Base-by-base conservation (phyloP, 352 stramenopile species). In the Phytophthora europaea region DNA sequence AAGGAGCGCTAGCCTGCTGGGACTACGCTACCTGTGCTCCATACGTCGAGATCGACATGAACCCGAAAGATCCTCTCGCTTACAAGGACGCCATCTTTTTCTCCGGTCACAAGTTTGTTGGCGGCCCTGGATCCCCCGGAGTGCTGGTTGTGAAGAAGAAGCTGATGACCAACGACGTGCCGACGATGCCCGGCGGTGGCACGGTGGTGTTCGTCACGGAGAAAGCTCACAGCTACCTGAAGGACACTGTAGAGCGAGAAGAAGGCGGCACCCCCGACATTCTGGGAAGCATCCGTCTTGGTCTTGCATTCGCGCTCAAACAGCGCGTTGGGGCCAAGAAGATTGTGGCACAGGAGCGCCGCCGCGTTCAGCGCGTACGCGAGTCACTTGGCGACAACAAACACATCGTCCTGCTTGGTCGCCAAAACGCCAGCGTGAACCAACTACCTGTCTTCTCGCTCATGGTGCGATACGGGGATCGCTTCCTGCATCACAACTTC, bases 401-500 rank as follows among this genome's bases (percentile, higher is more conserved):
- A 20, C 81, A 84, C 28, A 82, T 99, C 22, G 87, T 98, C 23
- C 54, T 99, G 31, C 80, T 99, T 13, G 96, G 96, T 20, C 72
- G 81, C 13, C 68, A 89, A 38, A 75, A 65, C 33, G 61, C 76
- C 8, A 62, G 75, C 23, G 54, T 80, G 15, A 68, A 80, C 6
- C 66, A 95, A 33, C 73, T 99, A 36, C 96, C 97, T 0, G 94
- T 99, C 22, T 98, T 99, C 71, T 99, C 97, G 0, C 98, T 99
- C 58, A 72, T 99, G 18, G 84, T 99, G 34, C 87, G 89, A n/a
- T 97, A 84, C 40, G 87, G 89, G 1, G 77, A 90, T 38, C 69
- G 93, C n/a, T 99, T 98, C 77, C 79, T 99, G 31, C 98, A 99
- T 78, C 99, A 98, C 83, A 99, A 99, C 73, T 99, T 99, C 67